Conservation (phyloP, 352 stramenopile genomes). For the Globisporangium megalacanthum region DNA sequence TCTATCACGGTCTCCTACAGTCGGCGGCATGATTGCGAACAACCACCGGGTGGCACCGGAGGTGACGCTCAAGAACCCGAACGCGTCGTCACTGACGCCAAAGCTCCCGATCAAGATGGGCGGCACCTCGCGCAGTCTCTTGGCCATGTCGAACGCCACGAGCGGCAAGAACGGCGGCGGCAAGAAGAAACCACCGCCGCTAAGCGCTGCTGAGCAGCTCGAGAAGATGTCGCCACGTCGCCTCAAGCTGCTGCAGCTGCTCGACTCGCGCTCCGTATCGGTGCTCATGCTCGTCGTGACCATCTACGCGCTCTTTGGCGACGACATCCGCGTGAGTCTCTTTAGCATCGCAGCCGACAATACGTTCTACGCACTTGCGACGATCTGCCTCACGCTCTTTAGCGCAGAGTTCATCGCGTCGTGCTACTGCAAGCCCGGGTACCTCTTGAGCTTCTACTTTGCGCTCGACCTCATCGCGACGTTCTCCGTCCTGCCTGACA, state of each 20-base stretch:
- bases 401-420: slow-evolving; percentile 82
- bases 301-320: slow-evolving; percentile 90
- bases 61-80: slow-evolving; percentile 61
- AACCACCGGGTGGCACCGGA: slow-evolving; percentile 68
- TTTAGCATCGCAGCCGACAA: slow-evolving; percentile 73
- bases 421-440: slow-evolving; percentile 65
- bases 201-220: slow-evolving; percentile 28
- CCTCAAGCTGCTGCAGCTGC: slow-evolving; percentile 31
- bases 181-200: slow-evolving; percentile 1
- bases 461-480: slow-evolving; percentile 80
- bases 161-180: slow-evolving; percentile 6
- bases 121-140: slow-evolving; percentile 26
- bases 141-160: slow-evolving; percentile 13
- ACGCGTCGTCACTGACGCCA: slow-evolving; percentile 42
- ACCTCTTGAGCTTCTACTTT: slow-evolving; percentile 92
- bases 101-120: slow-evolving; percentile 47
- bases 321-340: slow-evolving; percentile 85
- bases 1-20: no score
- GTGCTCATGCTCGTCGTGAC: slow-evolving; percentile 89
- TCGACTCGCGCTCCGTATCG: slow-evolving; percentile 75
- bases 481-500: slow-evolving; percentile 80
- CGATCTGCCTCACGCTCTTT: slow-evolving; percentile 87
- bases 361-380: slow-evolving; percentile 81
- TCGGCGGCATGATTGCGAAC: slow-evolving; percentile 18
- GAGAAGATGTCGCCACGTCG: slow-evolving; percentile 34